A percentile compares a stretch with the other conserved stretches of the same genome.
phyloP scores from a whole-genome alignment of 371 early-diverging fungal genomes.

The Coemansia sp. region DNA sequence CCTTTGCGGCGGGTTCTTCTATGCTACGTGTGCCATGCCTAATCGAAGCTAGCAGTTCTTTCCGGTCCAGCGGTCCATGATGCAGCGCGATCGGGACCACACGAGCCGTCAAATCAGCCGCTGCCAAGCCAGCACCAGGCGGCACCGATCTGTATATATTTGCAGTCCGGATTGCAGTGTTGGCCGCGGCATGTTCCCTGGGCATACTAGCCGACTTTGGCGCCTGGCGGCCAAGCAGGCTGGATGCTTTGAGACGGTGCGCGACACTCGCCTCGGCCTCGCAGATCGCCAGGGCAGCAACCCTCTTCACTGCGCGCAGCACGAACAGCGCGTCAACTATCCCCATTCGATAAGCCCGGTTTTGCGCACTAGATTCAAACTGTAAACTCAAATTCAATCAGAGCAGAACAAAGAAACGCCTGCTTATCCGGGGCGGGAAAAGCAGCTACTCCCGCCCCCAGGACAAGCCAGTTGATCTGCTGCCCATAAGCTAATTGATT shows the following conservation, averaged over 20 bases:
- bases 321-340: slow-evolving; percentile 35
- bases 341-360: slow-evolving; percentile 16
- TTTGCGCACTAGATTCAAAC: background rate
- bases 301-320: slow-evolving; percentile 29
- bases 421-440: background rate
- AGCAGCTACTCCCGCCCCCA: no score
- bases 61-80: slow-evolving; percentile 26
- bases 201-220: background rate
- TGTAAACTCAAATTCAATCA: slow-evolving; percentile 2
- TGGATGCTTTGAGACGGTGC: slow-evolving; percentile 30
- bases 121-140: background rate
- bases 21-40: background rate
- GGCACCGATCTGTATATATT: background rate
- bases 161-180: background rate
- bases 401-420: background rate
- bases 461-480: no score
- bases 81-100: slow-evolving; percentile 19
- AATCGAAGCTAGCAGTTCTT: slow-evolving; percentile 9
- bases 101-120: background rate
- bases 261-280: slow-evolving; percentile 15
- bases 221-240: slow-evolving; percentile 10
- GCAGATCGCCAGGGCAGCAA: slow-evolving; percentile 29
- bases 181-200: background rate
- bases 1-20: background rate
- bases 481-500: background rate